Conservation (phyloP, 495 filamentous ascomycete genomes). For the Aspergillus steynii region DNA sequence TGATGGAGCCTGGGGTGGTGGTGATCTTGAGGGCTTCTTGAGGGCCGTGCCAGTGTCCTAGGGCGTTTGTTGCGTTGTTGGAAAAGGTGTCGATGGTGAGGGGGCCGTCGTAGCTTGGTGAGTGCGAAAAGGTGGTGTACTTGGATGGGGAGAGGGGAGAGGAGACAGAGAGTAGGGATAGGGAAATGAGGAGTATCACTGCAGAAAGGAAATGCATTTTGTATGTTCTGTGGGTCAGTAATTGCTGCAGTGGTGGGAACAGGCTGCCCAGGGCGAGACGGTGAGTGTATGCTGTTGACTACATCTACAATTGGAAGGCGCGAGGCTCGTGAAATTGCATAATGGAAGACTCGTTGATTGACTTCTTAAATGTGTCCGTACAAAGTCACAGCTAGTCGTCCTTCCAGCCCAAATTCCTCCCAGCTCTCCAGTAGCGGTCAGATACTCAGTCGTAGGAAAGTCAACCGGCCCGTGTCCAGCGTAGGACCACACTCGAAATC, state of each 20-base stretch:
- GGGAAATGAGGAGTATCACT: background rate
- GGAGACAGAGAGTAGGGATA: background rate
- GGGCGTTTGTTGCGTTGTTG: slow-evolving; percentile 55
- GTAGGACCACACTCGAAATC: background rate
- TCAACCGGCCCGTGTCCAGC: background rate
- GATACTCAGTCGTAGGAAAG: background rate
- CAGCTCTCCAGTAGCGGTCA: background rate
- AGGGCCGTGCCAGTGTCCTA: slow-evolving; percentile 71
- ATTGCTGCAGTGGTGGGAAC: background rate
- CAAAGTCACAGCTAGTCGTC: background rate
- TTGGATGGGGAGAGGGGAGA: background rate
- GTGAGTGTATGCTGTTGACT: background rate
- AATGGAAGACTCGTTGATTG: background rate
- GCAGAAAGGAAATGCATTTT: background rate
- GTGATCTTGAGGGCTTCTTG: slow-evolving; percentile 60
- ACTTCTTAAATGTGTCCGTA: background rate
- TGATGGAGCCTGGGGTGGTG: slow-evolving; percentile 51
- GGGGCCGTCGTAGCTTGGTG: slow-evolving; percentile 15
- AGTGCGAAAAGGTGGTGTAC: slow-evolving; percentile 19
- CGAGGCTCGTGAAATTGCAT: background rate
- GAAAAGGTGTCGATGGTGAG: slow-evolving; percentile 71
- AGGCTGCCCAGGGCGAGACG: background rate
- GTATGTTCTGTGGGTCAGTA: background rate
- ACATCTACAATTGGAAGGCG: background rate
- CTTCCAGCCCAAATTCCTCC: background rate